Conservation (phyloP, 371 early-diverging fungal genomes). For the Phascolomyces articulosus region DNA sequence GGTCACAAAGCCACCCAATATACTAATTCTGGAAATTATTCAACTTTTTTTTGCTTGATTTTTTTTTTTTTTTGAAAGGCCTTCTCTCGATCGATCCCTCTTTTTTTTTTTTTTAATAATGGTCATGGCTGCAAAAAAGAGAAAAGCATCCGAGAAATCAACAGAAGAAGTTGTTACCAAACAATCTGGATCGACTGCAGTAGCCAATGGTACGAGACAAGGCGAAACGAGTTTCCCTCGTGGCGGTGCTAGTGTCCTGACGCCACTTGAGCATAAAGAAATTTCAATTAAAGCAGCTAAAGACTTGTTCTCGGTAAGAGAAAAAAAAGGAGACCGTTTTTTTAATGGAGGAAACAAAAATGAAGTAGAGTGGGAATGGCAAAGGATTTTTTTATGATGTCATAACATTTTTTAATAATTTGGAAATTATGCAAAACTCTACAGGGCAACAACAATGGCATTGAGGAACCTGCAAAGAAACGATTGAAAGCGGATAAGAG, state of each 20-base stretch:
- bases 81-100: background rate
- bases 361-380: too few relatives aligned
- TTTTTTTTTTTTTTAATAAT: background rate
- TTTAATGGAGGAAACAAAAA: too few relatives aligned
- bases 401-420: too few relatives aligned
- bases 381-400: too few relatives aligned
- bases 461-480: slow-evolving; percentile 55
- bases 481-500: slow-evolving; percentile 47
- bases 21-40: background rate
- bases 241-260: slow-evolving; percentile 80
- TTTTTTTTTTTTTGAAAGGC: background rate
- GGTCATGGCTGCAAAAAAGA: slow-evolving; percentile 9
- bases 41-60: background rate
- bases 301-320: slow-evolving; percentile 54
- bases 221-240: slow-evolving; percentile 72
- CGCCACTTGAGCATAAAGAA: slow-evolving; percentile 84
- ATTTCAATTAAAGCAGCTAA: slow-evolving; percentile 72
- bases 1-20: too few relatives aligned
- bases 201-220: background rate
- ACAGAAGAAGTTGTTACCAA: background rate
- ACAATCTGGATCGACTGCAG: slow-evolving; percentile 7
- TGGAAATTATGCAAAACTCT: background rate
- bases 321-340: background rate
- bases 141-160: slow-evolving; percentile 7
- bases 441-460: slow-evolving; percentile 19